These are phyloP conservation scores for Lentinula aciculospora DNA, from an alignment of 768 basidiomycete species.

Conservation along the genomic window DNA sequence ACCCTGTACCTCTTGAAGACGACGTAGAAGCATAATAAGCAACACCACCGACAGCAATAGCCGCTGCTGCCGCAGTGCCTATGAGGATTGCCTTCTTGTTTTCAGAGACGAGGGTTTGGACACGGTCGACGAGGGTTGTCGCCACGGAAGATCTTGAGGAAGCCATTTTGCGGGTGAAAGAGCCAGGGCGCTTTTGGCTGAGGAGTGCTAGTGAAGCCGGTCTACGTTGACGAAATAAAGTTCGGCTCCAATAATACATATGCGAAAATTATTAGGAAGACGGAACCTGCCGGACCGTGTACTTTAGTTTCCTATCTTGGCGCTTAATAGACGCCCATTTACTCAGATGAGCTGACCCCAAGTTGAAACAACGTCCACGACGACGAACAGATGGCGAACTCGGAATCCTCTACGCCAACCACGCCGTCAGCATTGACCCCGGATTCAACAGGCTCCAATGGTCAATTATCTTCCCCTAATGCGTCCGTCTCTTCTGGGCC, in stretches of 20 bases:
- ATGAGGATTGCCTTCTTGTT: constrained; percentile 74
- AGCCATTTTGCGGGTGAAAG: not conserved
- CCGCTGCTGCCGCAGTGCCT: constrained; percentile 67
- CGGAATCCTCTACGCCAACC: not conserved
- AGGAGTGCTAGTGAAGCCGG: not conserved
- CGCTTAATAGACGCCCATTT: not conserved
- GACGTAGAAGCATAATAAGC: constrained; percentile 72
- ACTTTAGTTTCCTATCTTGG: not conserved
- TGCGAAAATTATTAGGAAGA: not conserved
- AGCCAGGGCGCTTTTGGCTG: not conserved
- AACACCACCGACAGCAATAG: constrained; percentile 65
- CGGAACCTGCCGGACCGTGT: not conserved
- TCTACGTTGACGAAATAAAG: not conserved
- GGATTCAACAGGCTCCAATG: constrained; percentile 1
- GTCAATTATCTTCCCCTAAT: not conserved
- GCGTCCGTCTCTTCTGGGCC: not conserved
- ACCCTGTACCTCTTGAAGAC: constrained; percentile 21
- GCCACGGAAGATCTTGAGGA: not conserved
- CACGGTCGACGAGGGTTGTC: constrained; percentile 47
- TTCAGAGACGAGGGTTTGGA: constrained; percentile 65
- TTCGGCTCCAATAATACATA: not conserved
- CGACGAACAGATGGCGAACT: not conserved
- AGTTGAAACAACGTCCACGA: not conserved
- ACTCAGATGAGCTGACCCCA: not conserved
- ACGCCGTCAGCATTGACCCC: not conserved